phyloP scores from a whole-genome alignment of 2,329 filamentous ascomycete species.

The Falciphora oryzae region DNA sequence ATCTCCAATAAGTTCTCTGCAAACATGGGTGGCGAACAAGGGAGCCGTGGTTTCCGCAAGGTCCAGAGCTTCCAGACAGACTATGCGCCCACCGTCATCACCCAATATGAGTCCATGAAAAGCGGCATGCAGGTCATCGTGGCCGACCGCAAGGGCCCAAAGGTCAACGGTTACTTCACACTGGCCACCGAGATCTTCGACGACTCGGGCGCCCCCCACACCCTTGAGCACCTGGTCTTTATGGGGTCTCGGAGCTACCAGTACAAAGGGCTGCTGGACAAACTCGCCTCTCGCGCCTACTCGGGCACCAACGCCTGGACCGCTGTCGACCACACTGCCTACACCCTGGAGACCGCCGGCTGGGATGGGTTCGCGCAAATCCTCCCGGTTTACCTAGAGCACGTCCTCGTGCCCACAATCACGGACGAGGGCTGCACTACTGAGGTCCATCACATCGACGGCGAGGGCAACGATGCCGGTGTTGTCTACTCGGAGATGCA shows the following conservation, averaged over 20 bases:
- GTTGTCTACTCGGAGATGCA: slow-evolving; percentile 99
- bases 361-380: slow-evolving; percentile 98
- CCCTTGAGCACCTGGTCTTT: slow-evolving; percentile 75
- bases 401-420: slow-evolving; percentile 83
- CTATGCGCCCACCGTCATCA: slow-evolving; percentile 82
- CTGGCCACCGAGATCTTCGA: slow-evolving; percentile 96
- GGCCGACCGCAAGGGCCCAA: slow-evolving; percentile 89
- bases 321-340: slow-evolving; percentile 91
- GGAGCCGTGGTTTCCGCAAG: slow-evolving; percentile 65
- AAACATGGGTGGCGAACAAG: slow-evolving; percentile 46
- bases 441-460: slow-evolving; percentile 94
- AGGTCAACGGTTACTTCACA: slow-evolving; percentile 89
- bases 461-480: slow-evolving; percentile 87
- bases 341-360: slow-evolving; percentile 89
- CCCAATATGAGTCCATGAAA: slow-evolving; percentile 90
- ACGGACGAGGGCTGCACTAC: slow-evolving; percentile 92
- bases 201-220: slow-evolving; percentile 88
- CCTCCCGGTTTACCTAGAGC: slow-evolving; percentile 89
- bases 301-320: slow-evolving; percentile 97
- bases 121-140: slow-evolving; percentile 95
- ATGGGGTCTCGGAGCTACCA: slow-evolving; percentile 91
- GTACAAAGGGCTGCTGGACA: slow-evolving; percentile 93
- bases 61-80: slow-evolving; percentile 83
- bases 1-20: slow-evolving; percentile 3
- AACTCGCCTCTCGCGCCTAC: slow-evolving; percentile 87